Base-by-base conservation (phyloP, 139 green algal species). In the Zygnema cylindricum region DNA sequence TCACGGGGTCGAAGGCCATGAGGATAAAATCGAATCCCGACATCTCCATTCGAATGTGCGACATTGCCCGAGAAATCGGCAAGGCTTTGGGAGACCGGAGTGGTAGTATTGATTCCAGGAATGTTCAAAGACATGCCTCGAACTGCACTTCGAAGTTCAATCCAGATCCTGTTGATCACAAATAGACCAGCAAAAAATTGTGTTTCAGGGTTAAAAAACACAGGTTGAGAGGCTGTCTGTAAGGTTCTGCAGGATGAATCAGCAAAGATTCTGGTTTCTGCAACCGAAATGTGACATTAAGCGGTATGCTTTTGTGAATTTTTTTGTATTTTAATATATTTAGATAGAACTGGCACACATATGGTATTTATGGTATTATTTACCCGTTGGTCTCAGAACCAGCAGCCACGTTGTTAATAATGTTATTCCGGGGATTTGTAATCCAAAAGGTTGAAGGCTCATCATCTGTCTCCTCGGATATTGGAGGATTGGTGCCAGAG, bases 361-460 rank as follows among this genome's bases (percentile, higher is more conserved):
- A n/a, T n/a, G n/a, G n/a, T n/a, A n/a, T n/a, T n/a, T n/a, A n/a
- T n/a, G n/a, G 43, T 36, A 11, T 11, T 11, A 11, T 36, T 1
- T 54, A 88, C 69, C 84, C 88, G 42, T 57, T 87, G 33, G 57
- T 33, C 43, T 86, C 75, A 1, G 63, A 83, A 0, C 92, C 92
- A 43, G 81, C 90, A 30, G 92, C 93, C 41, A 83, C 63, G 82
- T 95, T 96, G 43, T 76, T 40, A 7, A 55, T 69, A 76, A 89
- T 86, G 25, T 86, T 93, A 92, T 97, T 97, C 88, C 93, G 93
- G 71, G 93, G 91, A 91, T 96, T 95, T 38, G 93, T 95, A 88
- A 96, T 93, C 95, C 95, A 96, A 91, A 96, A 97, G 0, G 92
- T 92, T n/a, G 95, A 94, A 0, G 95, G 95, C n/a, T 89, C 93